Conservation (phyloP, 2,329 filamentous ascomycete genomes). For the Ascochyta lentis region DNA sequence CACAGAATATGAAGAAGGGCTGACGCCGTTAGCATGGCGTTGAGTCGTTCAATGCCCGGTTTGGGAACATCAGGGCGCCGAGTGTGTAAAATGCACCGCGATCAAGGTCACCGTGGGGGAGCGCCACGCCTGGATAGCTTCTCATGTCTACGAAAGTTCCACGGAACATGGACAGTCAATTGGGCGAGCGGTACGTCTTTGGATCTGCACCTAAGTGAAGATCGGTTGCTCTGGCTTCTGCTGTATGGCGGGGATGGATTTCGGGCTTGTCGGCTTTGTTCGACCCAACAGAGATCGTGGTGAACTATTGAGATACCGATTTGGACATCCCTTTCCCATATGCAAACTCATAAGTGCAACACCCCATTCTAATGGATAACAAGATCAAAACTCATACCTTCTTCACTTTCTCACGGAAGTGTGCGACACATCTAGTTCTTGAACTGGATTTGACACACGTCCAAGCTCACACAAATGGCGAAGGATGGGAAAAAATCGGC, state of each 20-base stretch:
- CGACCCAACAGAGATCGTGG: neutral
- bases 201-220: too few relatives aligned
- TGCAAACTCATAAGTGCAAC: neutral
- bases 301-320: neutral
- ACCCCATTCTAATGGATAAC: neutral
- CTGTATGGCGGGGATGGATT: too few relatives aligned
- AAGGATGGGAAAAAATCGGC: neutral
- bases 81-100: too few relatives aligned
- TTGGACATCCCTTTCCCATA: neutral
- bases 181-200: too few relatives aligned
- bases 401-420: neutral
- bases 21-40: too few relatives aligned
- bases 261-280: neutral
- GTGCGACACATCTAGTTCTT: neutral
- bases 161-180: too few relatives aligned
- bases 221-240: neutral
- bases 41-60: too few relatives aligned
- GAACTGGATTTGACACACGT: neutral
- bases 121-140: too few relatives aligned
- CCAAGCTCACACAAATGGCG: neutral
- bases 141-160: too few relatives aligned
- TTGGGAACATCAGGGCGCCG: too few relatives aligned
- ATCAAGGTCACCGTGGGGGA: too few relatives aligned
- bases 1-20: too few relatives aligned
- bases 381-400: neutral